Evolutionary conservation across 148 eudicot species (phyloP), one percentile per base, ranked within the genome.

Genomic region (Persicaria tinctoria): DNA sequence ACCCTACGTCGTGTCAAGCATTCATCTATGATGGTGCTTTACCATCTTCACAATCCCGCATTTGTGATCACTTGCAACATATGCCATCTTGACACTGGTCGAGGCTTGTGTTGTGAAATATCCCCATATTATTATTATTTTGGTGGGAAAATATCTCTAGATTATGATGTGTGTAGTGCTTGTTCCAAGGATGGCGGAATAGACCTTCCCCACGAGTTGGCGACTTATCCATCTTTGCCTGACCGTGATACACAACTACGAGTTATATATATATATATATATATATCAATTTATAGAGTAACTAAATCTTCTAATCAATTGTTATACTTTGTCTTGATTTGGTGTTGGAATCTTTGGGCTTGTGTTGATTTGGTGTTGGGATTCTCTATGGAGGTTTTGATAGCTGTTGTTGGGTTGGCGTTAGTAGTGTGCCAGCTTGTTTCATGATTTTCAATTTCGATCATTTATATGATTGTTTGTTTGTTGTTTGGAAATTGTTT

Each of bases 31-130:
- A 95, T 95, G 99, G 89, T 95, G 75, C 92, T 95, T 47, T 95
- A 95, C 85, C 99, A 95, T 85, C 96, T 95, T 51, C 99, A 92
- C 83, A 95, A 95, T 84, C 99, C 97, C 66, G 99, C 99, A 64
- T 95, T 89, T 85, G 96, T 92, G 75, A 87, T 87, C 8, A 85
- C 94, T 53, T 95, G 99, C 80, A 86, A 86, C 73, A 73, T 78
- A 8, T 95, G 99, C 74, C 84, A 82, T 82, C 93, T 89, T 78
- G 99, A 95, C 79, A 89, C 90, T 75, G 99, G 97, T 73, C 97
- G 92, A 89, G 97, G 99, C 62, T 95, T 97, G 99, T 92, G 91
- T 16, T 95, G 99, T 79, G 99, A 92, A 82, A 88, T 84, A 70
- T 95, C 97, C 84, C 96, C 99, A n/a, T n/a, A n/a, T n/a, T n/a